phyloP scores from a whole-genome alignment of 345 rosid genomes.

The Isatis tinctoria region DNA sequence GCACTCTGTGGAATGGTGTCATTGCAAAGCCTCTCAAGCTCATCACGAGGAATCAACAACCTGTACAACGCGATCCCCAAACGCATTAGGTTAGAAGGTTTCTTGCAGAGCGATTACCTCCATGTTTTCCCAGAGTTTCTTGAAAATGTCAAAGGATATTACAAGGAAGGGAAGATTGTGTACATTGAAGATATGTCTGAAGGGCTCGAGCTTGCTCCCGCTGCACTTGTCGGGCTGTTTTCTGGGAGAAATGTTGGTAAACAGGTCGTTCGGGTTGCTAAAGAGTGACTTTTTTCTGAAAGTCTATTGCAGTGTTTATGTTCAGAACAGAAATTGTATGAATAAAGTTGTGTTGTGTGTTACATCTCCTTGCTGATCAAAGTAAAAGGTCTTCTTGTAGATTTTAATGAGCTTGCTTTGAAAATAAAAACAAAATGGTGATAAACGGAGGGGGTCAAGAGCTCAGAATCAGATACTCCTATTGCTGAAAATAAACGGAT shows the following conservation, averaged over 20 bases:
- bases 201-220: slow-evolving; percentile 57
- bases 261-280: slow-evolving; percentile 39
- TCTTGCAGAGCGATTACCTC: slow-evolving; percentile 61
- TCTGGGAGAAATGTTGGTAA: slow-evolving; percentile 65
- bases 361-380: not conserved
- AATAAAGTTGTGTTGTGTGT: not conserved
- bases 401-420: not conserved
- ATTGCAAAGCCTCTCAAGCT: slow-evolving; percentile 31
- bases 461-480: no score
- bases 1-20: slow-evolving; percentile 82
- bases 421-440: no score
- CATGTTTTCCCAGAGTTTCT: slow-evolving; percentile 47
- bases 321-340: not conserved
- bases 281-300: slow-evolving; percentile 18
- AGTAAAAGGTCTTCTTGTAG: not conserved
- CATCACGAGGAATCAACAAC: slow-evolving; percentile 44
- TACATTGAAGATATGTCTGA: slow-evolving; percentile 61
- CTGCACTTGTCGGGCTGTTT: slow-evolving; percentile 63
- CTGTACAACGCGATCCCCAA: slow-evolving; percentile 40
- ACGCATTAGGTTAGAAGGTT: slow-evolving; percentile 57
- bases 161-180: slow-evolving; percentile 58
- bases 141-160: slow-evolving; percentile 36
- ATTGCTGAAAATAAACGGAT: no score
- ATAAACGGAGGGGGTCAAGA: no score
- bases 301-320: not conserved